phyloP scores from a whole-genome alignment of 108 stramenopile genomes.

The Cyclotella kingstonii region DNA sequence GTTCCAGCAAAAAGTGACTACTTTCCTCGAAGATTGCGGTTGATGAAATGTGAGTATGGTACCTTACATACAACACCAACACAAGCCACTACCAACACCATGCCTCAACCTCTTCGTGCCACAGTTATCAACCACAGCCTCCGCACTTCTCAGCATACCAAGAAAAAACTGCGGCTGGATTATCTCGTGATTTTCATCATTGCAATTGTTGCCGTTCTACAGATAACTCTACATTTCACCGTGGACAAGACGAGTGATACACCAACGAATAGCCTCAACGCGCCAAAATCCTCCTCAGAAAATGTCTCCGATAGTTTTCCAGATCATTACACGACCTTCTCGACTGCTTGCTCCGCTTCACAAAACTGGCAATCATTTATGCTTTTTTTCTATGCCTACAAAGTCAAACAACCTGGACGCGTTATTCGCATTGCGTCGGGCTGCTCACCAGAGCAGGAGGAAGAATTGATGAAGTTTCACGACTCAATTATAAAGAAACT shows the following conservation, averaged over 20 bases:
- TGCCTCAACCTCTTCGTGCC: background rate
- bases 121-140: background rate
- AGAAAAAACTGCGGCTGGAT: background rate
- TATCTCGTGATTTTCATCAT: background rate
- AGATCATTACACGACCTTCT: conserved; percentile 58
- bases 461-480: conserved; percentile 27
- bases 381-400: conserved; percentile 76
- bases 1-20: too few species aligned
- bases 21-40: too few species aligned
- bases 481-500: conserved; percentile 46
- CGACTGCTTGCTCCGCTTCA: conserved; percentile 82
- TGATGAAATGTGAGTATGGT: too few species aligned
- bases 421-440: conserved; percentile 91
- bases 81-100: too few species aligned
- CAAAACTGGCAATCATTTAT: conserved; percentile 94
- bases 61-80: too few species aligned
- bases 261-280: too few species aligned
- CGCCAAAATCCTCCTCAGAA: too few species aligned
- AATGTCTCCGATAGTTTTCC: conserved; percentile 2
- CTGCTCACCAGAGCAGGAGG: conserved; percentile 41
- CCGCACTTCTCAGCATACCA: background rate
- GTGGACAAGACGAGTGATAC: too few species aligned
- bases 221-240: background rate
- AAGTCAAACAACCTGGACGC: conserved; percentile 75
- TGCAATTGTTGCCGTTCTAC: background rate